Evolutionary conservation across 495 filamentous ascomycete genomes (phyloP).

Genomic region (Podospora bellae-mahoneyi): DNA sequence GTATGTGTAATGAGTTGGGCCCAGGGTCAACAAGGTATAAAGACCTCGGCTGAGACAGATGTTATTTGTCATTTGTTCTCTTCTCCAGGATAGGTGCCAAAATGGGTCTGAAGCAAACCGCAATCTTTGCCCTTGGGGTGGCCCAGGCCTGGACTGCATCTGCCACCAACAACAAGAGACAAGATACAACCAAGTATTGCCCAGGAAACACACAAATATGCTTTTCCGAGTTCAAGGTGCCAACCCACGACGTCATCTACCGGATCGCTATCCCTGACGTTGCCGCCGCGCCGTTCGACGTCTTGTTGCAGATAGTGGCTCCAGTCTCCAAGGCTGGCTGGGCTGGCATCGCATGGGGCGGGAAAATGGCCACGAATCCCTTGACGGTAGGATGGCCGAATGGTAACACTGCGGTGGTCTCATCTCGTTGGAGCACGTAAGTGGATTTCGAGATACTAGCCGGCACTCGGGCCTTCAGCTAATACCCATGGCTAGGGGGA

Average conservation of each 20-base stretch:
- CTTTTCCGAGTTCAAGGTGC: slow-evolving; percentile 36
- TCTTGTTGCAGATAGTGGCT: slow-evolving; percentile 47
- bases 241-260: slow-evolving; percentile 37
- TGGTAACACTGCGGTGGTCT: slow-evolving; percentile 37
- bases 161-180: slow-evolving; percentile 19
- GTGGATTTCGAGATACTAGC: slow-evolving; percentile 8
- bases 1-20: background rate
- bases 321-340: slow-evolving; percentile 40
- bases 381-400: slow-evolving; percentile 44
- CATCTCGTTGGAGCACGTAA: slow-evolving; percentile 48
- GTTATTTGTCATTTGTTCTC: background rate
- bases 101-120: slow-evolving; percentile 19
- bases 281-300: slow-evolving; percentile 41
- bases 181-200: slow-evolving; percentile 36
- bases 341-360: slow-evolving; percentile 49
- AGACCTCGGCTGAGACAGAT: background rate
- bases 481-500: slow-evolving; percentile 26
- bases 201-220: slow-evolving; percentile 39
- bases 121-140: slow-evolving; percentile 22
- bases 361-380: slow-evolving; percentile 50
- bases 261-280: slow-evolving; percentile 50
- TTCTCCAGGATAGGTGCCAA: slow-evolving; percentile 6
- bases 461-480: background rate
- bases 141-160: slow-evolving; percentile 17
- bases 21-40: background rate